Evolutionary conservation across 2,329 filamentous ascomycete species (phyloP), one percentile per base, ranked within the genome.

Genomic region (Trichoderma asperellum): DNA sequence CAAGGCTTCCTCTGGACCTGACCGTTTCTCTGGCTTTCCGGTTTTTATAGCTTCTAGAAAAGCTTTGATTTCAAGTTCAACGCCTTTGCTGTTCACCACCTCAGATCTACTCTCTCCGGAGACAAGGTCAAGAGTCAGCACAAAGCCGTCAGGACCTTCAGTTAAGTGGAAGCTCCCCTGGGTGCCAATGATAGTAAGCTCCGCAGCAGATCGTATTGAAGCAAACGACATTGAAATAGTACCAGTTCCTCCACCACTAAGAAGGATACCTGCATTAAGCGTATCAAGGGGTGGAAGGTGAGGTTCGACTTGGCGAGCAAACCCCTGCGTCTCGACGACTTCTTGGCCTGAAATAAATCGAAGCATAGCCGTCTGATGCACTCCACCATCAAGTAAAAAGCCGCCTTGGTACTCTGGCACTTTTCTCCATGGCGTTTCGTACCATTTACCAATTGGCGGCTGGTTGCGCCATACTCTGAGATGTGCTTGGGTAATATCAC

Each of bases 401-500:
- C 65, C 65, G 2, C 65, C 65, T 18, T 68, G 65, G 8, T 63
- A 68, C 32, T 55, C 21, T 2, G 65, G 65, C 12, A 62, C 43
- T 32, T 68, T 68, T 62, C 65, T 52, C 65, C 65, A 68, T 6
- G 56, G 56, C 1, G 65, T 68, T 55, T 68, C 65, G 29, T 68
- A 68, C 56, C 58, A 68, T 40, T 68, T 68, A 0, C 65, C 65
- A 18, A 34, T n/a, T 0, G 65, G 65, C 16, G 65, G 56, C 11
- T 61, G 56, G 29, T 62, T 62, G 27, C 65, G 65, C 65, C 65
- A 68, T 37, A 68, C 52, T 34, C 21, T 68, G 14, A 68, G 57
- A 32, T 68, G 65, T 2, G 58, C 56, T n/a, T 68, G 65, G 7
- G 65, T 68, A 53, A 68, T 68, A 21, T 68, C 65, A 8, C 65